Conservation (phyloP, 139 green algal species). For the Raphidocelis subcapitata region DNA sequence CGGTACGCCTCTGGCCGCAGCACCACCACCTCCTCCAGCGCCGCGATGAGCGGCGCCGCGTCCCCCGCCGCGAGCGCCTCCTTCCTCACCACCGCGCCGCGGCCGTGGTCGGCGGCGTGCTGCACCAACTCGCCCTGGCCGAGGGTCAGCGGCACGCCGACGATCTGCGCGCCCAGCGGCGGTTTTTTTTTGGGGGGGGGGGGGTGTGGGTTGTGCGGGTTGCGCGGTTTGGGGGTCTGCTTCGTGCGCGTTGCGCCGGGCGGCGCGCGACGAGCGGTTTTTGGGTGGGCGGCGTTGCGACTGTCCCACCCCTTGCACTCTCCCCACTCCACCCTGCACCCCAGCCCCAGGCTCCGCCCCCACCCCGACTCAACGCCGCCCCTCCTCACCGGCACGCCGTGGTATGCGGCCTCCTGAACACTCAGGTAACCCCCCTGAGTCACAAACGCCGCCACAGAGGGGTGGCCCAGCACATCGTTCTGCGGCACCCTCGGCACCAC, state of each 20-base stretch:
- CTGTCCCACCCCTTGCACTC: too few relatives aligned
- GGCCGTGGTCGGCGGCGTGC: background rate
- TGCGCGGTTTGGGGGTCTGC: too few relatives aligned
- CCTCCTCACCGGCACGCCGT: conserved; percentile 17
- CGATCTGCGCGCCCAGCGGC: too few relatives aligned
- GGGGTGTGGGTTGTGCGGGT: too few relatives aligned
- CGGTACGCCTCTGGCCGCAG: too few relatives aligned
- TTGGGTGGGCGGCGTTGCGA: too few relatives aligned
- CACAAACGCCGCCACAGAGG: conserved; percentile 12
- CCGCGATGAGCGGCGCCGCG: background rate
- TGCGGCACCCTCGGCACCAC: conserved; percentile 6
- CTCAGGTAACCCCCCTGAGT: conserved; percentile 24
- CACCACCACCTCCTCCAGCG: conserved; percentile 4
- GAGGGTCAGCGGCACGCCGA: conserved; percentile 6
- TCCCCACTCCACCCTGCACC: too few relatives aligned
- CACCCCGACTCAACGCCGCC: too few relatives aligned
- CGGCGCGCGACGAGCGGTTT: too few relatives aligned
- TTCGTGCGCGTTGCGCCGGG: too few relatives aligned
- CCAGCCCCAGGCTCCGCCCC: too few relatives aligned
- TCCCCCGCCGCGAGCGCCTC: background rate
- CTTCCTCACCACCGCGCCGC: conserved; percentile 6
- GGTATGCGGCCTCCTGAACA: conserved; percentile 19
- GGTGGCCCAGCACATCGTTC: conserved; percentile 20
- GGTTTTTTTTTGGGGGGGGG: too few relatives aligned
- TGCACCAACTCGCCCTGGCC: conserved; percentile 11